A percentile compares a stretch with the other conserved stretches of the same genome.
Conservation (phyloP, 306 rosid genomes). For the Trifolium subterraneum region DNA sequence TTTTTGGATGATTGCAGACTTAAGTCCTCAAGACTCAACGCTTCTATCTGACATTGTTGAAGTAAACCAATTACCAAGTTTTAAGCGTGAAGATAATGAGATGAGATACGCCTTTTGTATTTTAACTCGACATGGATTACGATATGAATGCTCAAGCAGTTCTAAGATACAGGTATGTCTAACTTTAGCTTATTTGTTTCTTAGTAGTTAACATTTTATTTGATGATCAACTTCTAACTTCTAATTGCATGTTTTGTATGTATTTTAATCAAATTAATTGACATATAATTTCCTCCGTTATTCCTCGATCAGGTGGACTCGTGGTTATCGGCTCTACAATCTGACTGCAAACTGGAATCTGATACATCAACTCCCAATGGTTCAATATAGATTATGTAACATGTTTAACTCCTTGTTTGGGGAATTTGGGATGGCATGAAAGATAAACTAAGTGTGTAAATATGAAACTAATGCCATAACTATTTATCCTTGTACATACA, state of each 20-base stretch:
- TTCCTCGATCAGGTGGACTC: conserved; percentile 67
- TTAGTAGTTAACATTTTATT: neutral
- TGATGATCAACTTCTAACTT: conserved; percentile 4
- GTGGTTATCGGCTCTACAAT: conserved; percentile 69
- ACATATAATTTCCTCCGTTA: neutral
- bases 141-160: conserved; percentile 82
- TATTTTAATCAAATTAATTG: conserved; percentile 19
- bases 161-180: conserved; percentile 74
- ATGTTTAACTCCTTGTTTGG: conserved; percentile 29
- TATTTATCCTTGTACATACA: conserved; percentile 6
- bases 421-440: conserved; percentile 43
- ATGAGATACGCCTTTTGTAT: conserved; percentile 66
- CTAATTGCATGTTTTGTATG: neutral
- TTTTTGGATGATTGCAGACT: conserved; percentile 42
- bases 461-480: conserved; percentile 24
- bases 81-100: conserved; percentile 68
- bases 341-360: conserved; percentile 61
- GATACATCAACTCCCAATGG: conserved; percentile 46
- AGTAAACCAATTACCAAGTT: conserved; percentile 67
- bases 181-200: neutral
- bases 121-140: conserved; percentile 73
- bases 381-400: conserved; percentile 36
- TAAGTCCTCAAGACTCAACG: conserved; percentile 52
- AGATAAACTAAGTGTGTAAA: conserved; percentile 25
- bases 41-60: conserved; percentile 71